Evolutionary conservation across 2,329 filamentous ascomycete species (phyloP).

Genomic region (Elsinoe batatas): DNA sequence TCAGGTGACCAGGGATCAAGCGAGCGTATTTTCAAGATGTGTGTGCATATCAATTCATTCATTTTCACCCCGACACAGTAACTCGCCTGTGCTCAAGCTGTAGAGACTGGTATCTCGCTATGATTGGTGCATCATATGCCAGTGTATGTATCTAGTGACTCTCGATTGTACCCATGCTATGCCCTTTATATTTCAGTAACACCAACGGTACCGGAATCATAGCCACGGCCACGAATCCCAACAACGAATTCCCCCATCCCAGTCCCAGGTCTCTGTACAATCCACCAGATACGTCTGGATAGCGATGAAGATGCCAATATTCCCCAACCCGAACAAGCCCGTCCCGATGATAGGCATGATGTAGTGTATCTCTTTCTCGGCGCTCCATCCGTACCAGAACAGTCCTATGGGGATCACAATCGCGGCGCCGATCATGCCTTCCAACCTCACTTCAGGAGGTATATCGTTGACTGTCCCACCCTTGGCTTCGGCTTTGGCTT

Average conservation of each 20-base stretch:
- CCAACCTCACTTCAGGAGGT: conserved; percentile 36
- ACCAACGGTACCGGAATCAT: conserved; percentile 40
- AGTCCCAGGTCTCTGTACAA: conserved; percentile 48
- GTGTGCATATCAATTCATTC: too few relatives aligned
- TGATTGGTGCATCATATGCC: not conserved
- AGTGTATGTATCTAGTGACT: not conserved
- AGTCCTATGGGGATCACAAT: conserved; percentile 21
- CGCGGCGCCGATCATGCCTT: conserved; percentile 19
- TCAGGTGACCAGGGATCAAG: not conserved
- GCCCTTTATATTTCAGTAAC: conserved; percentile 30
- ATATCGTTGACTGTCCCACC: conserved; percentile 29
- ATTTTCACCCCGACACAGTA: too few relatives aligned
- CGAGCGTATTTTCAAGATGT: not conserved
- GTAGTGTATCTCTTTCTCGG: conserved; percentile 22
- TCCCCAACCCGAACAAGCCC: conserved; percentile 21
- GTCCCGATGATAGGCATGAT: conserved; percentile 24
- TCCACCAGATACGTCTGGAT: conserved; percentile 53
- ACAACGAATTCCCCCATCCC: conserved; percentile 50
- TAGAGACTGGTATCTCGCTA: too few relatives aligned
- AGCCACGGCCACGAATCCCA: conserved; percentile 43
- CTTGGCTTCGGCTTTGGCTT: conserved; percentile 15
- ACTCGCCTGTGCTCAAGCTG: too few relatives aligned
- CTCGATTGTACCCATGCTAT: not conserved
- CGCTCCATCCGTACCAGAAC: conserved; percentile 26
- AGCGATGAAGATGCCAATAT: conserved; percentile 22